Evolutionary conservation across 805 yeast species (phyloP).

Genomic region (Ogataea chonburiensis): DNA sequence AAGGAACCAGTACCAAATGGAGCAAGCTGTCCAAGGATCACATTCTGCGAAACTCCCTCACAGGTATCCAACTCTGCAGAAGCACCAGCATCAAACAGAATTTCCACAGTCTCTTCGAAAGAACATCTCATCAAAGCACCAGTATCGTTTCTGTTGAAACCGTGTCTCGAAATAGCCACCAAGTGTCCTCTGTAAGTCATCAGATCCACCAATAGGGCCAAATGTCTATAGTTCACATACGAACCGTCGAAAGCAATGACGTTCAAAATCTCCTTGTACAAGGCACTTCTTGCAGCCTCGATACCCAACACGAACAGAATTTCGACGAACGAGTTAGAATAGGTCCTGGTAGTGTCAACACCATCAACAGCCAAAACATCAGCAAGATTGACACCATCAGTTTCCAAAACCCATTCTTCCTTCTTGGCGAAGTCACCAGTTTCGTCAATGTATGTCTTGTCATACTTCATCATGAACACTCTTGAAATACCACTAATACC

Average conservation of each 20-base stretch:
- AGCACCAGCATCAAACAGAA: conserved; percentile 96
- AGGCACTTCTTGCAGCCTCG: conserved; percentile 95
- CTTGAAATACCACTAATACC: conserved; percentile 94
- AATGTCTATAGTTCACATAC: conserved; percentile 95
- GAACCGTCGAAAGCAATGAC: conserved; percentile 99
- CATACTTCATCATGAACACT: conserved; percentile 86
- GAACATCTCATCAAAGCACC: conserved; percentile 99
- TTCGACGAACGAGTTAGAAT: conserved; percentile 96
- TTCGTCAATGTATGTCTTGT: conserved; percentile 66
- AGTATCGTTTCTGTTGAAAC: conserved; percentile 97
- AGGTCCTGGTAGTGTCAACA: conserved; percentile 85
- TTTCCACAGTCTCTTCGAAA: conserved; percentile 98
- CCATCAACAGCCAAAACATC: conserved; percentile 96
- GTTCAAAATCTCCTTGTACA: conserved; percentile 90
- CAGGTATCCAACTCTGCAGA: conserved; percentile 97
- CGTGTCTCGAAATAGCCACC: conserved; percentile 99
- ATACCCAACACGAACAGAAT: conserved; percentile 93
- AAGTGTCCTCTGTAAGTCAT: conserved; percentile 98
- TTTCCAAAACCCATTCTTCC: conserved; percentile 97
- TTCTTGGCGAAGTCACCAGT: conserved; percentile 86
- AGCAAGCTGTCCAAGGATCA: conserved; percentile 96
- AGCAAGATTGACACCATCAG: conserved; percentile 95
- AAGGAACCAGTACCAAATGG: conserved; percentile 98
- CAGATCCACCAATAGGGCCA: conserved; percentile 95
- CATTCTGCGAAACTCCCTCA: conserved; percentile 97